Evolutionary conservation across 306 rosid species (phyloP).

Genomic region (Glycyrrhiza uralensis): DNA sequence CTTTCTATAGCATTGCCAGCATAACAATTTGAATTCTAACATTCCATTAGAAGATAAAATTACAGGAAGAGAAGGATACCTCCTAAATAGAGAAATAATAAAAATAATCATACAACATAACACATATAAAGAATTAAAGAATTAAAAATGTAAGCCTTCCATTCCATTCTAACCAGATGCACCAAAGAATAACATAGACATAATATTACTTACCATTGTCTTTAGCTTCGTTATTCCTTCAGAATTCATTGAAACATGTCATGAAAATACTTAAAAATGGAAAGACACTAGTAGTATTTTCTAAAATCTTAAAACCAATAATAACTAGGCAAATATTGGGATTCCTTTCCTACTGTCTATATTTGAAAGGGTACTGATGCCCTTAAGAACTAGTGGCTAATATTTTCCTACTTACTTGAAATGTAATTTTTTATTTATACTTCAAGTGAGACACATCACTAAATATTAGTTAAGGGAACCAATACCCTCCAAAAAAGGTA

Average conservation of each 20-base stretch:
- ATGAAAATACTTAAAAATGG: background rate
- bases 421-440: background rate
- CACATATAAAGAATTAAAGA: background rate
- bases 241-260: background rate
- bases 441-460: background rate
- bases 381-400: background rate
- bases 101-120: background rate
- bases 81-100: background rate
- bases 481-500: background rate
- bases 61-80: background rate
- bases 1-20: background rate
- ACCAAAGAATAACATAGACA: background rate
- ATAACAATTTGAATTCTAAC: background rate
- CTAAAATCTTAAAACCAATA: background rate
- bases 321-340: background rate
- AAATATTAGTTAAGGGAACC: background rate
- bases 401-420: background rate
- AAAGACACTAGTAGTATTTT: background rate
- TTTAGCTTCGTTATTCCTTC: background rate
- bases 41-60: slow-evolving; percentile 6
- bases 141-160: background rate
- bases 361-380: background rate
- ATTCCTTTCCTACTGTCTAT: background rate
- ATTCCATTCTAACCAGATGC: slow-evolving; percentile 5
- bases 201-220: background rate